These are phyloP conservation scores for Austroboletus niveus DNA, from an alignment of 1,284 basidiomycete genomes.

Conservation along the genomic window DNA sequence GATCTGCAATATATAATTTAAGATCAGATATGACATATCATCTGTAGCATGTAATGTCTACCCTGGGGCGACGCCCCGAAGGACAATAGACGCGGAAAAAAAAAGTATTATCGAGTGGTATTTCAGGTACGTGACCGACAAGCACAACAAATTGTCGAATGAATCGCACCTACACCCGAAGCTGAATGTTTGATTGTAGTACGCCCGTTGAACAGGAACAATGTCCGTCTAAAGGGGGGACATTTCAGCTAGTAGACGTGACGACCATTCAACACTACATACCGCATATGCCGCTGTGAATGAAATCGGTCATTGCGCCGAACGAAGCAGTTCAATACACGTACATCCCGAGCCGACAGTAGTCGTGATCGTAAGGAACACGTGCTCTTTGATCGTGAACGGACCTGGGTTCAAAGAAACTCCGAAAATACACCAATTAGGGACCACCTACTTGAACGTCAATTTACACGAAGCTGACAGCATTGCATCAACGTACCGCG, in stretches of 20 bases:
- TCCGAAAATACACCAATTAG: conserved; percentile 58
- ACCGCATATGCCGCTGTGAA: conserved; percentile 31
- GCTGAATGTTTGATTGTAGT: conserved; percentile 63
- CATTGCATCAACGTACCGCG: conserved; percentile 20
- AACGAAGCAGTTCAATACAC: conserved; percentile 3
- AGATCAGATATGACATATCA: conserved; percentile 11
- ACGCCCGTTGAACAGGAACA: conserved; percentile 71
- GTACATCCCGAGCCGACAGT: conserved; percentile 55
- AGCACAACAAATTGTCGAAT: neutral
- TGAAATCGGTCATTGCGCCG: neutral
- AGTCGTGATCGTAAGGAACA: conserved; percentile 75
- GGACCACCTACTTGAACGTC: conserved; percentile 37
- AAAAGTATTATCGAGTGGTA: too few species aligned
- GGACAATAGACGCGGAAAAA: too few species aligned
- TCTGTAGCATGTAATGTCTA: too few species aligned
- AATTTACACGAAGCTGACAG: neutral
- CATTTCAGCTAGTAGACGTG: neutral
- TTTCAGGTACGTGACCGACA: neutral
- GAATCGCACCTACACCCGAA: conserved; percentile 50
- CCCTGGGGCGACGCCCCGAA: too few species aligned
- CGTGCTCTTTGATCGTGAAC: conserved; percentile 73
- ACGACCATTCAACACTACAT: neutral
- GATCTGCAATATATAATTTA: conserved; percentile 45
- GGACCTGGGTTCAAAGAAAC: conserved; percentile 65
- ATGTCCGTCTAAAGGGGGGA: conserved; percentile 57